Evolutionary conservation across 352 stramenopile species (phyloP).

Genomic region (Phytopythium vexans): DNA sequence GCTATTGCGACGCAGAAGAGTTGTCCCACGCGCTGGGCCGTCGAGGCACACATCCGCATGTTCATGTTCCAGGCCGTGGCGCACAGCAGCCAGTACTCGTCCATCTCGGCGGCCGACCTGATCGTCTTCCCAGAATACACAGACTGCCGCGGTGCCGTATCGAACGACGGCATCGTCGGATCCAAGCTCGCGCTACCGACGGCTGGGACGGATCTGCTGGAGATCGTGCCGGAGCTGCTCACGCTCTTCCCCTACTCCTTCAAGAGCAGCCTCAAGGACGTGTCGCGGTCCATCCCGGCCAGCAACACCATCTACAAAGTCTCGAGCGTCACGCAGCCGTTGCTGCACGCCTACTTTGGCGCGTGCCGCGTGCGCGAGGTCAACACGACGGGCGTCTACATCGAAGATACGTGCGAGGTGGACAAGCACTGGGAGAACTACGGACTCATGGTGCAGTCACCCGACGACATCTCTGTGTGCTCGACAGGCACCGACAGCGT

Average conservation of each 20-base stretch:
- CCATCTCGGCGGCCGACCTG: slow-evolving; percentile 22
- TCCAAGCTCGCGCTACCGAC: slow-evolving; percentile 21
- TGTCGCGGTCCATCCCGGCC: slow-evolving; percentile 17
- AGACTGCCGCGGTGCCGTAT: slow-evolving; percentile 14
- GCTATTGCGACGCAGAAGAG: slow-evolving; percentile 2
- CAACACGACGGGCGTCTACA: slow-evolving; percentile 20
- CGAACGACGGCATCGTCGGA: slow-evolving; percentile 9
- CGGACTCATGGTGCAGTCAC: slow-evolving; percentile 12
- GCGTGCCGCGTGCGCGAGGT: slow-evolving; percentile 17
- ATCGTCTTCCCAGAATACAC: slow-evolving; percentile 26
- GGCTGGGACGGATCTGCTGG: slow-evolving; percentile 12
- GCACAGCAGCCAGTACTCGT: slow-evolving; percentile 25
- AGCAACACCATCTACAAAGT: slow-evolving; percentile 11
- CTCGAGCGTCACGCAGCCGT: slow-evolving; percentile 15
- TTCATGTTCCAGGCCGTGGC: slow-evolving; percentile 26
- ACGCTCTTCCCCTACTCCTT: slow-evolving; percentile 22
- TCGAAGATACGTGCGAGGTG: slow-evolving; percentile 16
- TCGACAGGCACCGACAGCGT: slow-evolving; percentile 15
- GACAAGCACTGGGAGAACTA: slow-evolving; percentile 17
- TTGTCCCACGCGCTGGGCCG: slow-evolving; percentile 19
- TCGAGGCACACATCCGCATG: slow-evolving; percentile 13
- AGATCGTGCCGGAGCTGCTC: slow-evolving; percentile 13
- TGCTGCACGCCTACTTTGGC: slow-evolving; percentile 19
- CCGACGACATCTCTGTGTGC: slow-evolving; percentile 19
- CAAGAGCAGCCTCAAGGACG: slow-evolving; percentile 10